phyloP scores from a whole-genome alignment of 768 basidiomycete genomes.

The Mycena haematopus region DNA sequence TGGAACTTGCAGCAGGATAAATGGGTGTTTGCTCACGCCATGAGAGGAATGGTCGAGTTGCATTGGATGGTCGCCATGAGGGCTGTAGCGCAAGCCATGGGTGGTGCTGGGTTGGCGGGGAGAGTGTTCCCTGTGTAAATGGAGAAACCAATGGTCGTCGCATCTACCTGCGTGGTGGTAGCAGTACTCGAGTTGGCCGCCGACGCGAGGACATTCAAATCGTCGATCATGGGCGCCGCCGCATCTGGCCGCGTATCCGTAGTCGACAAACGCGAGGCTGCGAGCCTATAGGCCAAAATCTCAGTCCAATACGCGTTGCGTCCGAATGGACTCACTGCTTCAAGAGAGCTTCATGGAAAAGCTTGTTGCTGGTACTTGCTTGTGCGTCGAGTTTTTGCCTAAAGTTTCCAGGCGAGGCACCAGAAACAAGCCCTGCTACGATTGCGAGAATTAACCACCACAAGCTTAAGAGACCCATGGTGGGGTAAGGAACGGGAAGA shows the following conservation, averaged over 20 bases:
- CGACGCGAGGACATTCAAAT: not conserved
- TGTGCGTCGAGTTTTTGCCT: not conserved
- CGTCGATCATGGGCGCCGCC: no score
- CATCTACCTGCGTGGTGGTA: not conserved
- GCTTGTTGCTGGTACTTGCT: conserved; percentile 4
- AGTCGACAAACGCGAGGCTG: not conserved
- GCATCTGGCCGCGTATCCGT: not conserved
- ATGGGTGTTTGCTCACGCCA: conserved; percentile 1
- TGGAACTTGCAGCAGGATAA: not conserved
- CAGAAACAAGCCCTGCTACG: not conserved
- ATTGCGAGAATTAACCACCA: not conserved
- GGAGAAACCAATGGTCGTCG: not conserved
- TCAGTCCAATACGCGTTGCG: not conserved
- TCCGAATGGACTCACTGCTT: conserved; percentile 3
- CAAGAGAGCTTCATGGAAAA: conserved; percentile 21
- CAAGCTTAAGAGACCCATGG: conserved; percentile 1
- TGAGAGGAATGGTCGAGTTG: conserved; percentile 19
- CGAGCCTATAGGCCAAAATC: not conserved
- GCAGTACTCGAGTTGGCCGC: not conserved
- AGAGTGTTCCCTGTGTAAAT: conserved; percentile 12
- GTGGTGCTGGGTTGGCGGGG: conserved; percentile 7
- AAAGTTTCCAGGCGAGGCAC: not conserved
- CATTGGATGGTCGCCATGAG: conserved; percentile 9
- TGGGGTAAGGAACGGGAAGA: no score
- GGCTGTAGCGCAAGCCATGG: conserved; percentile 9